Evolutionary conservation across 2,329 filamentous ascomycete species (phyloP).

Genomic region (Beauveria sp.): DNA sequence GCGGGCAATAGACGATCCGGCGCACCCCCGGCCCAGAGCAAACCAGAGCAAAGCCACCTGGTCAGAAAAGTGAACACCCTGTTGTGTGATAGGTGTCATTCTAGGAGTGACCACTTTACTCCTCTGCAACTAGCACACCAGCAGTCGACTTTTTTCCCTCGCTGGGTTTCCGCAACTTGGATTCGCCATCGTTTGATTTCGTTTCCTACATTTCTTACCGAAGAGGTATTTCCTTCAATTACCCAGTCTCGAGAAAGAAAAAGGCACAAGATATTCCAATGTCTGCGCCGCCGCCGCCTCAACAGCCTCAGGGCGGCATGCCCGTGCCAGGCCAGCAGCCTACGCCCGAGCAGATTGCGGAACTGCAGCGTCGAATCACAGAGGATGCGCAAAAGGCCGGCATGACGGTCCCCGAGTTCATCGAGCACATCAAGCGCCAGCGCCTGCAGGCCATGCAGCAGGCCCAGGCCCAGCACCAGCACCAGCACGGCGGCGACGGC

Average conservation of each 20-base stretch:
- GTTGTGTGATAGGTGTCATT: slow-evolving; percentile 20
- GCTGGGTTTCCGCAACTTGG: not conserved
- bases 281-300: slow-evolving; percentile 14
- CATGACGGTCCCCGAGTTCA: slow-evolving; percentile 78
- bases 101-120: slow-evolving; percentile 10
- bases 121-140: not conserved
- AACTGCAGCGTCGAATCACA: slow-evolving; percentile 76
- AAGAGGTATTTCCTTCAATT: not conserved
- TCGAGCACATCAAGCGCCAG: slow-evolving; percentile 59
- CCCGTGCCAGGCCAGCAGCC: slow-evolving; percentile 44
- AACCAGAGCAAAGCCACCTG: slow-evolving; percentile 8
- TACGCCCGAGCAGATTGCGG: slow-evolving; percentile 74
- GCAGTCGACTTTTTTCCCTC: not conserved
- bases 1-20: slow-evolving; percentile 25
- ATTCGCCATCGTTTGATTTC: not conserved
- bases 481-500: slow-evolving; percentile 20
- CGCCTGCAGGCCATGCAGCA: slow-evolving; percentile 41
- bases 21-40: not conserved
- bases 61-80: slow-evolving; percentile 28
- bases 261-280: not conserved
- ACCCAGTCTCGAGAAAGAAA: too few relatives aligned
- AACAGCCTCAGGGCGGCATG: slow-evolving; percentile 16
- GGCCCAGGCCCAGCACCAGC: slow-evolving; percentile 29
- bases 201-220: not conserved
- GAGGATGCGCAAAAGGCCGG: slow-evolving; percentile 77